Percentiles rank a stretch among this genome's conserved stretches.
phyloP scores from a whole-genome alignment of 306 rosid genomes.

The Cucumis cinereus region DNA sequence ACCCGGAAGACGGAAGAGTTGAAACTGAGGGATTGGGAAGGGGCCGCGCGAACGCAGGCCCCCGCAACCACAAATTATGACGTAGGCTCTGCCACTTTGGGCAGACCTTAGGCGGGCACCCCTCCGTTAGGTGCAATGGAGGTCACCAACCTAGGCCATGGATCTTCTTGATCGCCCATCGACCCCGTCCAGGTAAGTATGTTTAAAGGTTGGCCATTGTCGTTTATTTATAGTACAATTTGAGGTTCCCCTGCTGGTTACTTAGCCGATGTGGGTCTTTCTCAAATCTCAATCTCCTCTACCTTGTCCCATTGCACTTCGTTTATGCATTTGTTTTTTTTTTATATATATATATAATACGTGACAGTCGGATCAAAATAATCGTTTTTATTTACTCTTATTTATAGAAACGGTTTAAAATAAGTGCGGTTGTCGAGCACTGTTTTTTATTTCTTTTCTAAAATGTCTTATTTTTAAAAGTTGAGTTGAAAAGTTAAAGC shows the following conservation, averaged over 20 bases:
- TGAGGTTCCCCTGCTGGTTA: not conserved
- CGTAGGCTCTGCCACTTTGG: conserved; percentile 29
- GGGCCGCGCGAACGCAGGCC: conserved; percentile 60
- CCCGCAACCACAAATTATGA: conserved; percentile 44
- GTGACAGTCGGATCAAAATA: too few relatives aligned
- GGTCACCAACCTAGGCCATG: not conserved
- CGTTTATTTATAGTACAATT: not conserved
- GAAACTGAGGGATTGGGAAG: not conserved
- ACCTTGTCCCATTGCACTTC: too few relatives aligned
- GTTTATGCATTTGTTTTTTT: too few relatives aligned
- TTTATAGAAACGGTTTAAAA: too few relatives aligned
- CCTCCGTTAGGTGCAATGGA: not conserved
- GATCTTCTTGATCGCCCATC: conserved; percentile 9
- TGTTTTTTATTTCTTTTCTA: too few relatives aligned
- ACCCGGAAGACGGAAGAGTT: too few relatives aligned
- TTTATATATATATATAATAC: too few relatives aligned
- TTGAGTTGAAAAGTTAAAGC: too few relatives aligned
- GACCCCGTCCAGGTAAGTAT: conserved; percentile 42
- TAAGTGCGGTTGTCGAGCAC: too few relatives aligned
- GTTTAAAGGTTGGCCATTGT: not conserved
- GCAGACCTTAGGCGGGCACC: conserved; percentile 31
- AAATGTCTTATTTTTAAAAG: too few relatives aligned
- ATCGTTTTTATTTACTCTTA: too few relatives aligned
- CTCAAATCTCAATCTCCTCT: too few relatives aligned
- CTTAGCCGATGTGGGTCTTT: not conserved